Percentiles rank a stretch among this genome's conserved stretches.
phyloP scores from a whole-genome alignment of 2,329 filamentous ascomycete species.

The Fusarium sororula region DNA sequence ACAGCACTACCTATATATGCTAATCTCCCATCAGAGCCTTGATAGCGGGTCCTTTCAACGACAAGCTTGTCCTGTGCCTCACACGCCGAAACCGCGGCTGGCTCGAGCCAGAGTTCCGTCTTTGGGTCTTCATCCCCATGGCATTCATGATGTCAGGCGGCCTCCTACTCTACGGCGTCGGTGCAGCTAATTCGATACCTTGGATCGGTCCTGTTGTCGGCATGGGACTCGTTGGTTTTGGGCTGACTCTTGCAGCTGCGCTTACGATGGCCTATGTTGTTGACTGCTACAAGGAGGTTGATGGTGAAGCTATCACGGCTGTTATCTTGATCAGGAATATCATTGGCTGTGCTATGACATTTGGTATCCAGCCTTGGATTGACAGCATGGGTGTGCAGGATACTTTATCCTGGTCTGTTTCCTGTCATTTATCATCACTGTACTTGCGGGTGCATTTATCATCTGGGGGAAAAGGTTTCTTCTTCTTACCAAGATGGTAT shows the following conservation, averaged over 20 bases:
- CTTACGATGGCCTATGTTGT: neutral
- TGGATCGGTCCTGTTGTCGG: neutral
- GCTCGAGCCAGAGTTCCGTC: neutral
- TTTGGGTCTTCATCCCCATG: neutral
- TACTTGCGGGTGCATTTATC: neutral
- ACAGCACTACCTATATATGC: neutral
- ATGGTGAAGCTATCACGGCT: neutral
- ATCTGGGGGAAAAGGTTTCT: neutral
- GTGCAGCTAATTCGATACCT: neutral
- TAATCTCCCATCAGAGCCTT: neutral
- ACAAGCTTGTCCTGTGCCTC: neutral
- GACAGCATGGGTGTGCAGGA: neutral
- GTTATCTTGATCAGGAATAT: neutral
- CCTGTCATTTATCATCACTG: rapidly evolving
- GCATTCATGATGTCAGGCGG: neutral
- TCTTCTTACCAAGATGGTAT: neutral
- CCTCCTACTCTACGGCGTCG: neutral
- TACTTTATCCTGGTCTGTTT: neutral
- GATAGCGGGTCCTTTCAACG: neutral
- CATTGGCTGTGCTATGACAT: neutral
- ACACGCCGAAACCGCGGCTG: neutral
- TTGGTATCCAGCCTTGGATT: neutral
- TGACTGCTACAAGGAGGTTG: neutral
- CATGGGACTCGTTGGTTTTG: neutral
- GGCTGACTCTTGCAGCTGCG: neutral